Evolutionary conservation across 331 rosid species (phyloP), one percentile per base, ranked within the genome.

Genomic region (Ulmus americana): DNA sequence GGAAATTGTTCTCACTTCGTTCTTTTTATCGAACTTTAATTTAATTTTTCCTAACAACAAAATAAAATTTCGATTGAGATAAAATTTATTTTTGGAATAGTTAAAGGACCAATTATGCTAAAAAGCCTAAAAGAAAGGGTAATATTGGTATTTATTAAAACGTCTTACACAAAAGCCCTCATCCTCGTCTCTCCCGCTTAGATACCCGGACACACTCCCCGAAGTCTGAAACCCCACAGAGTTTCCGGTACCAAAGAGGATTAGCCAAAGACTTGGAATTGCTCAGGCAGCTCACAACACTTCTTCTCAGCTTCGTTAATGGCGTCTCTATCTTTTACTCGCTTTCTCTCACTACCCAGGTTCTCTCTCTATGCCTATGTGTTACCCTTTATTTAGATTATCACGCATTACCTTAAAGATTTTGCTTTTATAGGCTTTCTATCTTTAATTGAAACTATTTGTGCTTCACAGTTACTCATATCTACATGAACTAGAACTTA

Each of bases 281-380:
- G 55, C 2, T n/a, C 15, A 1, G 16, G n/a, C 13, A 53, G 61
- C 61, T 35, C 18, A 4, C 16, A 55, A 49, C 46, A 60, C 35
- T 60, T 57, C 62, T 43, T 62, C 40, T 44, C 18, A 63, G 44
- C 51, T 52, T 60, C 46, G 12, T 76, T 75, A 15, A 88, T 86
- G 96, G 87, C 95, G 53, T 83, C 71, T 28, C 71, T 90, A 1
- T 76, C 90, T 45, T 79, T 83, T 72, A 44, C 88, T 56, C 87
- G 67, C 8, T 84, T 86, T 77, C 82, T 88, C 56, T 78, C 78
- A 7, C 61, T 70, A 65, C 80, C 92, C 87, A 91, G 97, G 97
- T 91, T 68, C 73, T 76, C 20, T 76, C 44, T 67, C 28, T 3
- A 28, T 28, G 35, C 35, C 41, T 55, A 52, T 70, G 57, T 52